Conservation (phyloP, 208 protist genomes). For the Blechomonas ayalai region DNA sequence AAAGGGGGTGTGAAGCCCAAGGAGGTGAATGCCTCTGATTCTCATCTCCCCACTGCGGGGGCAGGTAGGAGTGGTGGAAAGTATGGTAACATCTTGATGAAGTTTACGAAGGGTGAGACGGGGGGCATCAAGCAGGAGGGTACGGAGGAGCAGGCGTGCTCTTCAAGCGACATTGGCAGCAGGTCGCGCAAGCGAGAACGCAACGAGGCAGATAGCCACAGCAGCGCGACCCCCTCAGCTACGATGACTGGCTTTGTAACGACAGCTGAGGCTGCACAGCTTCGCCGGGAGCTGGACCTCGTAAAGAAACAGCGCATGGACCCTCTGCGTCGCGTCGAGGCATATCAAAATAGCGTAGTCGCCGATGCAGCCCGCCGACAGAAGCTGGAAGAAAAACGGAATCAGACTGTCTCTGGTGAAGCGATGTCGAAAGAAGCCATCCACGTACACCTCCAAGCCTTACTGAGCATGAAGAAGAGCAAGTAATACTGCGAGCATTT, state of each 20-base stretch:
- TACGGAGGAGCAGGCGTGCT: not conserved
- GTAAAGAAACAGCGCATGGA: conserved; percentile 64
- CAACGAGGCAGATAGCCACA: not conserved
- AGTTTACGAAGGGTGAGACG: conserved; percentile 6
- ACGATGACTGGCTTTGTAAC: conserved; percentile 50
- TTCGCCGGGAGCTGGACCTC: conserved; percentile 54
- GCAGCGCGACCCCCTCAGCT: not conserved
- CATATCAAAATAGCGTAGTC: conserved; percentile 57
- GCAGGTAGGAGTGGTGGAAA: not conserved
- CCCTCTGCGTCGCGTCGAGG: conserved; percentile 43
- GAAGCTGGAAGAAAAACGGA: conserved; percentile 14
- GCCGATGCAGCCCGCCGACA: conserved; percentile 42
- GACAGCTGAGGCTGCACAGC: conserved; percentile 31
- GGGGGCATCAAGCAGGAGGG: not conserved
- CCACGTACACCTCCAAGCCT: not conserved
- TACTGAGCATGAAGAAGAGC: too few species aligned
- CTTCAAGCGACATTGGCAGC: not conserved
- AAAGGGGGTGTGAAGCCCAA: not conserved
- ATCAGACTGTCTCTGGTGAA: not conserved
- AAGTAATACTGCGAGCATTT: too few species aligned
- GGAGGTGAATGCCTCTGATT: not conserved
- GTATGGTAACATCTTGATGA: conserved; percentile 6
- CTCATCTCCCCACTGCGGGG: too few species aligned
- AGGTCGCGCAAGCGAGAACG: conserved; percentile 11
- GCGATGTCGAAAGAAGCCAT: conserved; percentile 8